Evolutionary conservation across 1,284 basidiomycete genomes (phyloP).

Genomic region (Neotropicomus parvogracilis): DNA sequence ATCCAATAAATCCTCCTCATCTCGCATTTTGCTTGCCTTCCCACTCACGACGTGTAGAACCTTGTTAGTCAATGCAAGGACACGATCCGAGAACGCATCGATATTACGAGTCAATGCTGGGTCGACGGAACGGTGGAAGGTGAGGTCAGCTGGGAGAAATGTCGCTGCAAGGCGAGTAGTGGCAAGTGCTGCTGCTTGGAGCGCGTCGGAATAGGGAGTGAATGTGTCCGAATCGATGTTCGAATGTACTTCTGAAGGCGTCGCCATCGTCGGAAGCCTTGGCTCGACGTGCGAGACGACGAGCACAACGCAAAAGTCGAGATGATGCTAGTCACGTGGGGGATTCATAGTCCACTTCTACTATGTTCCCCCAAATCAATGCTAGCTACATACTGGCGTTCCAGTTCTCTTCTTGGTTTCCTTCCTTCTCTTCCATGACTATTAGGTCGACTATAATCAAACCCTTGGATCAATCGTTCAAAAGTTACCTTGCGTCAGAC

Average conservation of each 20-base stretch:
- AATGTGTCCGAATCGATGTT: constrained; percentile 31
- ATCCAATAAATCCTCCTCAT: constrained; percentile 79
- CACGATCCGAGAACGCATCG: constrained; percentile 57
- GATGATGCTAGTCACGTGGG: constrained; percentile 10
- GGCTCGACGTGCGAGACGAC: neutral
- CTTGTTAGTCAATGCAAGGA: constrained; percentile 61
- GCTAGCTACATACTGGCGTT: constrained; percentile 59
- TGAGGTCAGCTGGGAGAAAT: constrained; percentile 63
- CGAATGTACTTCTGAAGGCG: constrained; percentile 5
- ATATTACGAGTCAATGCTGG: constrained; percentile 61
- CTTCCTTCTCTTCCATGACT: constrained; percentile 63
- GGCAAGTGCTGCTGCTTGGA: constrained; percentile 58
- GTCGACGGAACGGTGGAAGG: constrained; percentile 85
- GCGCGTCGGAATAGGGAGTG: constrained; percentile 42
- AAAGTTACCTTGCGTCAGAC: constrained; percentile 74
- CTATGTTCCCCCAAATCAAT: constrained; percentile 20
- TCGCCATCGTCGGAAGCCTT: constrained; percentile 13
- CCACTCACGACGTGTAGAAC: constrained; percentile 54
- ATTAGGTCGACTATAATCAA: constrained; percentile 80
- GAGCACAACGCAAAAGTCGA: neutral
- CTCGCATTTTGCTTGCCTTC: constrained; percentile 47
- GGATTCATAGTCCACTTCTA: neutral
- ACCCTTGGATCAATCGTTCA: constrained; percentile 64
- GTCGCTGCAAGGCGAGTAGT: constrained; percentile 56
- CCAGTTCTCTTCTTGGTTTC: constrained; percentile 89